Conservation (phyloP, 495 filamentous ascomycete species). For the Letharia lupina region DNA sequence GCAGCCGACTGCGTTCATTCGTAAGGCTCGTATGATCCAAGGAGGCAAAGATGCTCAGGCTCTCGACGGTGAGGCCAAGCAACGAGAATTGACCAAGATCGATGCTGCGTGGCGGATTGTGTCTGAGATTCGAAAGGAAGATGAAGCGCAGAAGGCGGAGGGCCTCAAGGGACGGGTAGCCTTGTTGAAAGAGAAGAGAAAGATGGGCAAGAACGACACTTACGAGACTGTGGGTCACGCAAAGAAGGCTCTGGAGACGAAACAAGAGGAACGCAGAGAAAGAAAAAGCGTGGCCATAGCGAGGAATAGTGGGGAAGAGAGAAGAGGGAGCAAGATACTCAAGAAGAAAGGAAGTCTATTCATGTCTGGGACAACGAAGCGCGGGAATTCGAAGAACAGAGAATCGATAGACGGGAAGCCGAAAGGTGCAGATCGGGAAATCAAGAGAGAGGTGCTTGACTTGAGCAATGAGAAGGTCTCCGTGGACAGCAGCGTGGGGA, state of each 20-base stretch:
- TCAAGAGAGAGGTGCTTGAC: conserved; percentile 11
- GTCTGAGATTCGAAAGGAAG: conserved; percentile 32
- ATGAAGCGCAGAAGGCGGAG: conserved; percentile 29
- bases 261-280: conserved; percentile 23
- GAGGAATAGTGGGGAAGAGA: conserved; percentile 23
- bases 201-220: conserved; percentile 29
- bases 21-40: conserved; percentile 42
- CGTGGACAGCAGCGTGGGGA: neutral
- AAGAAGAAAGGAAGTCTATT: conserved; percentile 11
- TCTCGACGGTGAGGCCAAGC: conserved; percentile 14
- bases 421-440: conserved; percentile 14
- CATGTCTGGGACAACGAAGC: neutral
- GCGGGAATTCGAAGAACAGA: neutral
- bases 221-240: conserved; percentile 34
- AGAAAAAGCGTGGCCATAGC: conserved; percentile 19
- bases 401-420: neutral
- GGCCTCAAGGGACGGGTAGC: conserved; percentile 27
- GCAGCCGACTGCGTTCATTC: conserved; percentile 41
- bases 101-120: conserved; percentile 39
- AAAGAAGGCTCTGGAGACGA: conserved; percentile 32
- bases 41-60: conserved; percentile 26
- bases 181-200: conserved; percentile 26
- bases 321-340: conserved; percentile 13
- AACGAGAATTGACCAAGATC: conserved; percentile 27
- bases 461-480: neutral